Evolutionary conservation across 2,329 filamentous ascomycete genomes (phyloP), one percentile per base, ranked within the genome.

Genomic region (Rutstroemia sp.): DNA sequence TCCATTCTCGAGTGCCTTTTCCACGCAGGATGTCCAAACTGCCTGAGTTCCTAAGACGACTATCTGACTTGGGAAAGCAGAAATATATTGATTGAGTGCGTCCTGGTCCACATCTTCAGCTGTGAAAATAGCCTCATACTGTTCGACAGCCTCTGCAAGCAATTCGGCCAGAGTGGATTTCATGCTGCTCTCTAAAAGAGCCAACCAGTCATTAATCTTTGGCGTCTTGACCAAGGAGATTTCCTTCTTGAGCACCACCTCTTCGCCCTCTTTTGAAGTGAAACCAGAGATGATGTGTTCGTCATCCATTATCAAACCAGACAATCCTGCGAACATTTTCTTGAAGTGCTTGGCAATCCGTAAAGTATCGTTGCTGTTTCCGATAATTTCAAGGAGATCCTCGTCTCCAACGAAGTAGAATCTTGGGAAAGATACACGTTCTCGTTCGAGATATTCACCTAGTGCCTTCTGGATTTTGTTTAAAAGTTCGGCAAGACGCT

Each of bases 401-500:
- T 99, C 95, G 67, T 99, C 95, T 71, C 94, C 94, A 56, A 99
- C 95, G 66, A 99, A 99, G 76, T 99, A 99, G 77, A 99, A 99
- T 57, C 94, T 86, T 46, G 94, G 94, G 75, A 99, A 99, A 0
- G 92, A 95, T 0, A 97, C 88, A 73, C 94, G 86, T 73, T 99
- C 94, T 68, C 94, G 92, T 73, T 99, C 95, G 38, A 99, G 83
- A 67, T 99, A 99, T 75, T 99, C 94, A 73, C 94, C 94, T 9
- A 99, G 82, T 2, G 95, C 95, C 74, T 99, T 99, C 68, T 99
- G 94, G 59, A 99, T 99, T 78, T 97, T 97, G 81, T 96, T 95
- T 57, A 99, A 80, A 64, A 97, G 79, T 69, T 99, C 94, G n/a
- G 92, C 92, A 53, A 99, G 78, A 64, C 94, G 87, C 74, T 99